Evolutionary conservation across 2,329 filamentous ascomycete genomes (phyloP), one percentile per base, ranked within the genome.

Genomic region (Clarireedia monteithiana): DNA sequence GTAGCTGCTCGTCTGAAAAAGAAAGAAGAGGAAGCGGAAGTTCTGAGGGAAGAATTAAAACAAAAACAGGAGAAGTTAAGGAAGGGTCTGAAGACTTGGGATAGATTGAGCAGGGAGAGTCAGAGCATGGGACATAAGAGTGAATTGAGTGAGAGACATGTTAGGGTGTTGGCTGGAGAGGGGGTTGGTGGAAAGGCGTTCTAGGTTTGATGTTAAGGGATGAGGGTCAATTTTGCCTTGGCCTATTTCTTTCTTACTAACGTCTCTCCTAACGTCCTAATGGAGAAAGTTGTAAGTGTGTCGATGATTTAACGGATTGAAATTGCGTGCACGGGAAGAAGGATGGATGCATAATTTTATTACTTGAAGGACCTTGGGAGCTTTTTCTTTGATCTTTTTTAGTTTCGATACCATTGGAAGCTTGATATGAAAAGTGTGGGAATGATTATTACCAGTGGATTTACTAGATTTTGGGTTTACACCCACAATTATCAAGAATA

Each of bases 101-200:
- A 69, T 59, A 65, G 60, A 39, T 57, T 70, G 38, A 66, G 64
- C 20, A 53, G 64, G 20, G 67, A 69, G 5, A 63, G 62, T 39
- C 50, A 55, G 3, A 59, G 58, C 15, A 64, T 64, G 62, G 66
- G 60, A 1, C 55, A 70, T 39, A 65, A 63, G 39, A 68, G 61
- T 20, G 67, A 70, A 24, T 57, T 69, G 39, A 69, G 67, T 49
- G 68, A 69, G 58, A 62, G 62, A 27, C 67, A 69, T 59, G 66
- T 70, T 49, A 59, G 67, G 47, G 57, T 66, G 51, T 55, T 70
- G 51, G 67, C 68, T 53, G 68, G 68, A 4, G 68, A 70, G 54
- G 64, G 68, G 2, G 62, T 66, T 54, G 67, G 67, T 30, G 66
- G 68, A 40, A 67, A 66, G 48, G 68, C 68, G 2, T 70, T 70